phyloP scores from a whole-genome alignment of 2,329 filamentous ascomycete genomes.

The Sporothrix globosa region DNA sequence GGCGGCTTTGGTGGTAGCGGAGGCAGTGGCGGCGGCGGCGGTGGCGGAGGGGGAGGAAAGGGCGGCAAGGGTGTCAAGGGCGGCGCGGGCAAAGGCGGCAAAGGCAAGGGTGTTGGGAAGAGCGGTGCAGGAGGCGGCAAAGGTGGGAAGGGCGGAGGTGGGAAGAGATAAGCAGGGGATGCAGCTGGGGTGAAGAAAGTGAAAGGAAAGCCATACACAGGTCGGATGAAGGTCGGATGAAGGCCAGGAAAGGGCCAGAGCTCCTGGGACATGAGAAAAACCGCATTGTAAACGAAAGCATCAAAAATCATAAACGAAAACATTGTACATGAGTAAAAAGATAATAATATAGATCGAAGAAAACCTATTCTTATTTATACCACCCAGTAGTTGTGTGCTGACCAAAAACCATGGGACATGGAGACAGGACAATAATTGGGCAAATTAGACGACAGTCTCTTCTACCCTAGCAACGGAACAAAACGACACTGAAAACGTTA shows the following conservation, averaged over 20 bases:
- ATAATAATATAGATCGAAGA: conserved; percentile 7
- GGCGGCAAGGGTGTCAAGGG: conserved; percentile 25
- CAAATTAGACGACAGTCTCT: conserved; percentile 25
- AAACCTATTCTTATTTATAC: conserved; percentile 21
- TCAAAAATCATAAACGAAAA: background rate
- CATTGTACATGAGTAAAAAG: background rate
- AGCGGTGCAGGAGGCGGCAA: background rate
- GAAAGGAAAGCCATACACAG: background rate
- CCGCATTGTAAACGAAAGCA: no score
- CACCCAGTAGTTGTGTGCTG: background rate
- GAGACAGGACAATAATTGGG: conserved; percentile 13
- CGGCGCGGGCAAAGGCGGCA: background rate
- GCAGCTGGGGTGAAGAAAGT: background rate
- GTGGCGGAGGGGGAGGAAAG: conserved; percentile 36
- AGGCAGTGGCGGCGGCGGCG: conserved; percentile 45
- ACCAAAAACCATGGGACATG: conserved; percentile 12
- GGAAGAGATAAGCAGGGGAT: conserved; percentile 11
- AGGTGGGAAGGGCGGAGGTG: conserved; percentile 9
- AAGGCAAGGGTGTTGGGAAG: conserved; percentile 27
- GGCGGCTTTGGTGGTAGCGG: conserved; percentile 53
- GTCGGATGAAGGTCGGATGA: background rate
- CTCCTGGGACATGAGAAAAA: no score
- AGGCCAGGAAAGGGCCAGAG: background rate
- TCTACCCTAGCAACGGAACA: conserved; percentile 23
- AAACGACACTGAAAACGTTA: background rate